These are phyloP conservation scores for Rhizopogon vesiculosus DNA, from an alignment of 768 basidiomycete genomes.

Conservation along the genomic window DNA sequence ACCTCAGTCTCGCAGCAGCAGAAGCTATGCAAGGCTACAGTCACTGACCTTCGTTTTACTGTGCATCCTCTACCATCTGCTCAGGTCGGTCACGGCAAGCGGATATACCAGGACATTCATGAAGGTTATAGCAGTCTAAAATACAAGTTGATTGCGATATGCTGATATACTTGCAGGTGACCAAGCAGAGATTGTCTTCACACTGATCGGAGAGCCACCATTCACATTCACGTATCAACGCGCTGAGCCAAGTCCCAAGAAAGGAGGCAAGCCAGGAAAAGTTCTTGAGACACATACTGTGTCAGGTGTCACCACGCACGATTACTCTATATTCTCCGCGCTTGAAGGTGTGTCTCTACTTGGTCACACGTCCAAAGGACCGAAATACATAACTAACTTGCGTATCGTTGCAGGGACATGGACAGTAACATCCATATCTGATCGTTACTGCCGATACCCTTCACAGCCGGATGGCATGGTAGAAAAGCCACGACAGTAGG, in stretches of 20 bases:
- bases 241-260: slow-evolving; percentile 63
- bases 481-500: slow-evolving; percentile 29
- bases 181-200: slow-evolving; percentile 91
- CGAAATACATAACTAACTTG: slow-evolving; percentile 1
- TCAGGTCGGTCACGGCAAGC: slow-evolving; percentile 81
- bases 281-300: slow-evolving; percentile 92
- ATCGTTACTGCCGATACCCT: slow-evolving; percentile 88
- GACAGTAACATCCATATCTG: slow-evolving; percentile 90
- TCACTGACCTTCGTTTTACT: slow-evolving; percentile 66
- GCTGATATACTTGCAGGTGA: slow-evolving; percentile 48
- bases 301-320: slow-evolving; percentile 64
- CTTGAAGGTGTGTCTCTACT: slow-evolving; percentile 63
- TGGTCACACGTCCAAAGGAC: neutral
- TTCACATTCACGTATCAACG: slow-evolving; percentile 96
- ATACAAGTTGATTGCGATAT: neutral
- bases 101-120: slow-evolving; percentile 79
- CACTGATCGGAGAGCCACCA: slow-evolving; percentile 86
- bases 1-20: slow-evolving; percentile 89
- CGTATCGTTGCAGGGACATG: slow-evolving; percentile 59
- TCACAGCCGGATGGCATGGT: slow-evolving; percentile 46
- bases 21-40: slow-evolving; percentile 82
- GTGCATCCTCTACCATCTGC: slow-evolving; percentile 87
- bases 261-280: slow-evolving; percentile 66
- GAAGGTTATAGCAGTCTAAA: slow-evolving; percentile 51
- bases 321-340: slow-evolving; percentile 90